Evolutionary conservation across 148 eudicot species (phyloP).

Genomic region (Rhododendron ovatum): DNA sequence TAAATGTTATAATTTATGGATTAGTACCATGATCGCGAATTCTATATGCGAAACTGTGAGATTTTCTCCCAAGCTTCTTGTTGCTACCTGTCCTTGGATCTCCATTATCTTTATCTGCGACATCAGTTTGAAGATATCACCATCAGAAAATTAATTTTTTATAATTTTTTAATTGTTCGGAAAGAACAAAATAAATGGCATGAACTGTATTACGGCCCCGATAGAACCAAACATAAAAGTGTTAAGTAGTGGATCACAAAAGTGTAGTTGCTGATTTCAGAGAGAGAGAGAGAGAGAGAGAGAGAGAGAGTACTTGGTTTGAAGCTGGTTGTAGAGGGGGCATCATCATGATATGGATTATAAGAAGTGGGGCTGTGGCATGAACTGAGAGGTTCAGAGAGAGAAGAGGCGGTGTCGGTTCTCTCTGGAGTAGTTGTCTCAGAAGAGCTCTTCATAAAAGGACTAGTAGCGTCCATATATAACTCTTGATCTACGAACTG

Average conservation of each 20-base stretch:
- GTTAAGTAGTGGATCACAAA: no score
- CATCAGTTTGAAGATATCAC: slow-evolving; percentile 13
- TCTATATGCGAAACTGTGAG: slow-evolving; percentile 25
- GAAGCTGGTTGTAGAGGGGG: slow-evolving; percentile 3
- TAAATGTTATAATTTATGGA: no score
- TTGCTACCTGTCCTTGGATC: slow-evolving; percentile 4
- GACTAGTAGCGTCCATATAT: neutral
- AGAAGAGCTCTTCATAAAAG: slow-evolving; percentile 6
- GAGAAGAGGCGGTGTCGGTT: slow-evolving; percentile 1
- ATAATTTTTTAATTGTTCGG: neutral
- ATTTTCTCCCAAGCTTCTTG: slow-evolving; percentile 22
- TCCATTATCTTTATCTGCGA: neutral
- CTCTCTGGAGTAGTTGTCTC: slow-evolving; percentile 14
- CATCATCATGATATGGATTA: neutral
- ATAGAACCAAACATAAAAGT: neutral
- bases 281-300: neutral
- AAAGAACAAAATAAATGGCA: neutral
- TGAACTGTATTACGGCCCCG: neutral
- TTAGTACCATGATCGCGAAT: slow-evolving; percentile 34
- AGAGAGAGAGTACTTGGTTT: slow-evolving; percentile 2
- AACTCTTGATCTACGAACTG: neutral
- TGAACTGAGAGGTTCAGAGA: slow-evolving; percentile 17
- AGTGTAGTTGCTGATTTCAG: neutral
- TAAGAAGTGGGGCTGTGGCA: slow-evolving; percentile 17
- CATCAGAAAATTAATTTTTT: neutral